A percentile compares a stretch with the other conserved stretches of the same genome.
phyloP scores from a whole-genome alignment of 2,329 filamentous ascomycete species.

The Pseudocercospora pini-densiflorae region DNA sequence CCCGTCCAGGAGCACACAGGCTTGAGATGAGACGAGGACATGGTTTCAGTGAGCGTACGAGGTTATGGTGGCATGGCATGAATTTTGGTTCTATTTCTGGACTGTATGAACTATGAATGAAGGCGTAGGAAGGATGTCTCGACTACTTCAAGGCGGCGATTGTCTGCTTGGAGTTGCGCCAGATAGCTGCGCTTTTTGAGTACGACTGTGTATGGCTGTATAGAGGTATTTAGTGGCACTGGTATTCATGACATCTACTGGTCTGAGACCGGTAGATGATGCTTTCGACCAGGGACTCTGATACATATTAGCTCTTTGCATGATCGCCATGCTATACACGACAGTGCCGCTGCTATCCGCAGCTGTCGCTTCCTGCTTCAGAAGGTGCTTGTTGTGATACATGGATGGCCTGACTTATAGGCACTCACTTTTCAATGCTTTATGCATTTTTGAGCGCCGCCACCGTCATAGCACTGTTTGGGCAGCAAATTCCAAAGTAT shows the following conservation, averaged over 20 bases:
- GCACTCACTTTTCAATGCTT: background rate
- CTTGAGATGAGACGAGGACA: background rate
- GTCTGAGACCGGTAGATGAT: background rate
- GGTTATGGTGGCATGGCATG: background rate
- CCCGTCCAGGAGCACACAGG: background rate
- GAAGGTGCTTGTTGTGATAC: constrained; percentile 3
- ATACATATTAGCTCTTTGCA: background rate
- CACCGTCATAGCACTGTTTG: background rate
- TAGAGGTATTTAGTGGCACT: background rate
- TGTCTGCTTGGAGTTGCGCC: constrained; percentile 1
- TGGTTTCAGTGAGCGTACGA: background rate
- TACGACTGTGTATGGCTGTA: background rate
- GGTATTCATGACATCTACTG: background rate
- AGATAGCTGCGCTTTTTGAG: background rate
- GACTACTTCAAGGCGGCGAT: background rate
- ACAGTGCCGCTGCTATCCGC: background rate
- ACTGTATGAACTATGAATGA: background rate
- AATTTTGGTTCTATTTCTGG: background rate
- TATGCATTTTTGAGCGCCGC: background rate
- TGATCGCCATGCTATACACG: background rate
- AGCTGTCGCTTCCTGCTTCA: constrained; percentile 2
- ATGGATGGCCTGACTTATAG: background rate
- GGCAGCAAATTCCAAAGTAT: constrained; percentile 1
- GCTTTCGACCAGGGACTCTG: background rate
- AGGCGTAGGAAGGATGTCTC: background rate